phyloP scores from a whole-genome alignment of 345 rosid species.

The Salix purpurea region DNA sequence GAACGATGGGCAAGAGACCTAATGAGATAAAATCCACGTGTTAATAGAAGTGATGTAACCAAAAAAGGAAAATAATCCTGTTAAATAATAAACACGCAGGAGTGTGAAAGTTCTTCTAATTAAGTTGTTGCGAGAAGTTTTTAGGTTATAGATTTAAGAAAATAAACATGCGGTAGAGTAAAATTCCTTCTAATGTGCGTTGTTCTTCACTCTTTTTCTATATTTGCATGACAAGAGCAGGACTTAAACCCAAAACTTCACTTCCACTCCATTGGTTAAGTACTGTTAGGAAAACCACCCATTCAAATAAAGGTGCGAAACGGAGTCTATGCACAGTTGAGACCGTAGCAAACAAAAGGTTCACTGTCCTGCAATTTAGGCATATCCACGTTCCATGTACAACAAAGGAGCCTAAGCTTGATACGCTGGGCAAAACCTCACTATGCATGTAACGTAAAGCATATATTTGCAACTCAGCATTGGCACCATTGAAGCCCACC shows the following conservation, averaged over 20 bases:
- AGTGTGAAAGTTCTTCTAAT: neutral
- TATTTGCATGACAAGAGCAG: no score
- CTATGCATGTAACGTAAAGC: neutral
- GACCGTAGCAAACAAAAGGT: neutral
- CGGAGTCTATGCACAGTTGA: no score
- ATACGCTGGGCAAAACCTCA: neutral
- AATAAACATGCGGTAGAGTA: no score
- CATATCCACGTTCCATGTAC: neutral
- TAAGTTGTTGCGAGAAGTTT: no score
- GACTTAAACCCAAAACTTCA: no score
- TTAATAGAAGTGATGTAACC: neutral
- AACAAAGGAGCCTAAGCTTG: neutral
- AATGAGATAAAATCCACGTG: conserved; percentile 14
- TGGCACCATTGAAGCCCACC: neutral
- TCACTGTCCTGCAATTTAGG: neutral
- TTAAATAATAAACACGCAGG: neutral
- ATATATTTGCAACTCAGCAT: neutral
- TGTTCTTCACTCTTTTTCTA: no score
- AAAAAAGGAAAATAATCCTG: neutral
- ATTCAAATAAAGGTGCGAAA: no score
- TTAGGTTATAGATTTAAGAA: no score
- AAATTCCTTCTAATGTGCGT: no score
- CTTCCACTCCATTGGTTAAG: no score
- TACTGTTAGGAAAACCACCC: neutral
- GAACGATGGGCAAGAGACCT: conserved; percentile 92